Evolutionary conservation across 2,329 filamentous ascomycete genomes (phyloP).

Genomic region (Colletotrichum spaethianum): DNA sequence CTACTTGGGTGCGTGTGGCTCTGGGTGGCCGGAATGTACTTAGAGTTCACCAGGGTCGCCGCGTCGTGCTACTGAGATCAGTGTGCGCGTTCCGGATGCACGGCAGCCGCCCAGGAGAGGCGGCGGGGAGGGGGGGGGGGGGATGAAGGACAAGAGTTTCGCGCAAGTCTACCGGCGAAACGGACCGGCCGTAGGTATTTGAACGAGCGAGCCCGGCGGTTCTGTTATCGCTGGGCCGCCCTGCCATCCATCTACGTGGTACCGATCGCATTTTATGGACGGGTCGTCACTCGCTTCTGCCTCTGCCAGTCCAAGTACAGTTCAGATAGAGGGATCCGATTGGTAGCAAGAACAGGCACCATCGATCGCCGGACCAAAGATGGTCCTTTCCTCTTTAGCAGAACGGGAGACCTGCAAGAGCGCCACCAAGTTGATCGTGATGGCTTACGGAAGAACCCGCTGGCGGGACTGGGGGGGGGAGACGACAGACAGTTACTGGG

Average conservation of each 20-base stretch:
- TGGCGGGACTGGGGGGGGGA: neutral
- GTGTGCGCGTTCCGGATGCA: neutral
- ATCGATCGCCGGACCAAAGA: neutral
- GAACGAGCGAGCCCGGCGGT: too few relatives aligned
- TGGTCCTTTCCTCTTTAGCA: neutral
- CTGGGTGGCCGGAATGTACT: neutral
- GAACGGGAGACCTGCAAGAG: neutral
- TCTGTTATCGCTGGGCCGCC: too few relatives aligned
- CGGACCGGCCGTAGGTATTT: too few relatives aligned
- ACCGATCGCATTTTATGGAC: too few relatives aligned
- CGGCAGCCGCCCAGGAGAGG: too few relatives aligned
- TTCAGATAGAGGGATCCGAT: neutral
- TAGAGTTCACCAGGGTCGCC: neutral
- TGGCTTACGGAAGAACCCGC: slow-evolving; percentile 8
- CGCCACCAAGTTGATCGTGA: neutral
- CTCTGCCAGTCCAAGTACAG: neutral
- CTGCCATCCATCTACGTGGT: too few relatives aligned
- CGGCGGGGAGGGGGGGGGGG: too few relatives aligned
- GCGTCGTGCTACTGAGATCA: neutral
- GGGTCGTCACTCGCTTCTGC: too few relatives aligned
- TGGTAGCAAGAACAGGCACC: neutral
- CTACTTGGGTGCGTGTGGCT: neutral
- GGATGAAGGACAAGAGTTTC: too few relatives aligned
- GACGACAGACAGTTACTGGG: neutral
- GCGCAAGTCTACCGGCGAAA: too few relatives aligned